Percentiles rank a stretch among this genome's conserved stretches.
Conservation (phyloP, 345 rosid species). For the Microthlaspi erraticum region DNA sequence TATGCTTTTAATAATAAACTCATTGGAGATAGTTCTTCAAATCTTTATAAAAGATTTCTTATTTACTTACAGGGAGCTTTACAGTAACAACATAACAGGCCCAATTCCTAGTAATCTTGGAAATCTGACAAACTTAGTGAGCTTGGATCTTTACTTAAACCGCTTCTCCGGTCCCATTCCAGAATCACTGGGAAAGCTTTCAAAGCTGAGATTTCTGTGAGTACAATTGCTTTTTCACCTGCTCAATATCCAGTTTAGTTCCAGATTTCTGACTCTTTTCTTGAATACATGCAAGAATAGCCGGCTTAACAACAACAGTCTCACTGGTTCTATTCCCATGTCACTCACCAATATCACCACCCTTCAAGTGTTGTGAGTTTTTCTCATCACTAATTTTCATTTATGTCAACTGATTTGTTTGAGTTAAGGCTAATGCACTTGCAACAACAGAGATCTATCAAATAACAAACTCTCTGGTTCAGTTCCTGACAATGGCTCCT, state of each 20-base stretch:
- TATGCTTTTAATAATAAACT: too few relatives aligned
- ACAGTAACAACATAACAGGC: conserved; percentile 92
- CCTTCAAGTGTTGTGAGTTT: conserved; percentile 92
- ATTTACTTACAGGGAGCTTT: conserved; percentile 77
- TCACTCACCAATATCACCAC: conserved; percentile 84
- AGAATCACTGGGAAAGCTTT: conserved; percentile 78
- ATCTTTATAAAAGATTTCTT: neutral
- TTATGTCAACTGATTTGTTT: conserved; percentile 11
- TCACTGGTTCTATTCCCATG: conserved; percentile 85
- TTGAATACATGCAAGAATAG: conserved; percentile 63
- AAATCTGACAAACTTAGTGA: conserved; percentile 90
- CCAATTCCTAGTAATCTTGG: conserved; percentile 94
- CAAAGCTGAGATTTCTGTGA: conserved; percentile 95
- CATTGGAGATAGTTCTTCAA: too few relatives aligned
- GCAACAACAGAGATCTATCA: conserved; percentile 80
- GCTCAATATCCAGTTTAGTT: conserved; percentile 3
- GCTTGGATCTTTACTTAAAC: conserved; percentile 99
- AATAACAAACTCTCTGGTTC: conserved; percentile 89
- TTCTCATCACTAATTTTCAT: conserved; percentile 31
- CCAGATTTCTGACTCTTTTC: conserved; percentile 23
- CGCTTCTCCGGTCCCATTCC: conserved; percentile 92
- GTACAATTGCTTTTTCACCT: conserved; percentile 42
- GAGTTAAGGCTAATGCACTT: conserved; percentile 1
- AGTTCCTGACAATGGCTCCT: conserved; percentile 98
- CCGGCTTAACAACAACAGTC: conserved; percentile 95